Base-by-base conservation (phyloP, 495 filamentous ascomycete species). In the Halenospora varia region DNA sequence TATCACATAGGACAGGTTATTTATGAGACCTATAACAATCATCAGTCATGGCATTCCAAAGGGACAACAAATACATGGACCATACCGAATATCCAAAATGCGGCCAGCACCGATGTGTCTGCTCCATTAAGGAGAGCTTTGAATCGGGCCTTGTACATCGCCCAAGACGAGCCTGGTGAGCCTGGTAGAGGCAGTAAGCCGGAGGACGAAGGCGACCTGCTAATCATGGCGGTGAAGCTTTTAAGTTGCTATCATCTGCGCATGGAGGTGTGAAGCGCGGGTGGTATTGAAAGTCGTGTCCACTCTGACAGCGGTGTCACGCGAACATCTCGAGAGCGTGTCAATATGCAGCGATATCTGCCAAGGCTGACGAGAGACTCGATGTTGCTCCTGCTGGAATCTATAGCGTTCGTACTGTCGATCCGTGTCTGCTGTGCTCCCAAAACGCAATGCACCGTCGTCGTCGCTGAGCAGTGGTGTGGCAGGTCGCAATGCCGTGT, bases 1-100 rank as follows among this genome's bases (percentile, higher is more conserved):
- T 69, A 98, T 88, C 26, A 98, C 92, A 69, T 97, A 98, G 72
- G 96, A 88, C 66, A 98, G 88, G 75, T 97, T 97, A 73, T 98
- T 98, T 69, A 98, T 89, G 4, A 96, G 77, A 53, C 94, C 93
- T 97, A 23, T 39, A 25, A 18, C 35, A 48, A 15, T 13, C 0
- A 46, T 55, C 8, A 35, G 11, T 39, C 18, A 15, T n/a, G n/a
- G n/a, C n/a, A n/a, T n/a, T n/a, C n/a, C n/a, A n/a, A n/a, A n/a
- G n/a, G n/a, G n/a, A n/a, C n/a, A n/a, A n/a, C n/a, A n/a, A n/a
- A n/a, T n/a, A n/a, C n/a, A n/a, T n/a, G n/a, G n/a, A n/a, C 20
- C 35, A 66, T 75, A 96, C 92, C 92, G 66, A 96, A 95, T 10
- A 96, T 77, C 91, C 90, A 96, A 64, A 98, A 98, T 29, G 94